phyloP scores from a whole-genome alignment of 2,329 filamentous ascomycete genomes.

The Aulographum hederae region DNA sequence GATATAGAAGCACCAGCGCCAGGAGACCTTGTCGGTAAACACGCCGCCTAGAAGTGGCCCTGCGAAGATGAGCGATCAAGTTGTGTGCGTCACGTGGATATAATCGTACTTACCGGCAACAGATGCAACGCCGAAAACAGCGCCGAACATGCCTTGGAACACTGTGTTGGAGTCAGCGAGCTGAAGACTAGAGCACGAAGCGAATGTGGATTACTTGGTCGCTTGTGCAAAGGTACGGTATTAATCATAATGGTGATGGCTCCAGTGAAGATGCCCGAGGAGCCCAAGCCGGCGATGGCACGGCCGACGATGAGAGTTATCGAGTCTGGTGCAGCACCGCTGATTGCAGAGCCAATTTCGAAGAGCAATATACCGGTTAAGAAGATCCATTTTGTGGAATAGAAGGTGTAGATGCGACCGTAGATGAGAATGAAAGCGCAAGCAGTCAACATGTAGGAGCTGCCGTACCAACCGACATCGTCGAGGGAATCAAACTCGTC shows the following conservation, averaged over 20 bases:
- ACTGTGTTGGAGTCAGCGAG: no score
- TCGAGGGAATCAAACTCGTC: constrained; percentile 27
- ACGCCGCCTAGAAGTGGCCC: constrained; percentile 26
- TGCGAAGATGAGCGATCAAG: no score
- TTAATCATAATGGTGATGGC: constrained; percentile 24
- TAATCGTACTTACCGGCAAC: constrained; percentile 23
- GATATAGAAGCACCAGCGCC: constrained; percentile 25
- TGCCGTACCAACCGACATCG: constrained; percentile 28
- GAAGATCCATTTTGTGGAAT: neutral
- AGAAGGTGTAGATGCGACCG: constrained; percentile 7
- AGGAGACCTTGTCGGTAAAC: constrained; percentile 21
- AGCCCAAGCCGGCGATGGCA: constrained; percentile 21
- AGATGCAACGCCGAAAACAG: constrained; percentile 15
- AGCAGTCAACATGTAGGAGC: constrained; percentile 22
- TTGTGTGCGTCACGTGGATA: no score
- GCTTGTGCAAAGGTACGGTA: constrained; percentile 20
- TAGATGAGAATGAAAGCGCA: constrained; percentile 11
- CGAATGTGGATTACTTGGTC: no score
- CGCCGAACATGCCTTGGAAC: constrained; percentile 18
- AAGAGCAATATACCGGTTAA: constrained; percentile 3
- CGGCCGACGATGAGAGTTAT: constrained; percentile 23
- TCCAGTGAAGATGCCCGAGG: constrained; percentile 19
- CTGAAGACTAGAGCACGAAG: no score
- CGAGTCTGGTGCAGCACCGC: constrained; percentile 6
- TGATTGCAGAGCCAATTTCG: constrained; percentile 7